A percentile compares a stretch with the other conserved stretches of the same genome.
phyloP scores from a whole-genome alignment of 2,329 filamentous ascomycete genomes.

The Calonectria multiphialidica region DNA sequence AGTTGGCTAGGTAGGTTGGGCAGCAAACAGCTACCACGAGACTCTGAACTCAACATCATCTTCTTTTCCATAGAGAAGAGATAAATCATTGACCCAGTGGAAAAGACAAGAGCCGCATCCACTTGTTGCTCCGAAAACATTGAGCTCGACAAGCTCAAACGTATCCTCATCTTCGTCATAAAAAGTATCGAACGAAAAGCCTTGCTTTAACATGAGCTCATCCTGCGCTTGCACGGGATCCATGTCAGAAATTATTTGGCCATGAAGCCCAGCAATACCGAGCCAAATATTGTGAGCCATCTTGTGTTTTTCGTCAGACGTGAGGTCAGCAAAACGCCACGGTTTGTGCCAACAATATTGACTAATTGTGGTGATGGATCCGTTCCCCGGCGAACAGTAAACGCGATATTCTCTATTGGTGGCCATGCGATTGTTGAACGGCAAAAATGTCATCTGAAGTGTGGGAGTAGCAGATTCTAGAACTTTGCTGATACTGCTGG shows the following conservation, averaged over 20 bases:
- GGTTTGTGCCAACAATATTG: conserved; percentile 19
- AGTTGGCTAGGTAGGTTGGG: no score
- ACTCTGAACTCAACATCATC: conserved; percentile 6
- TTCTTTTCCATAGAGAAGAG: conserved; percentile 49
- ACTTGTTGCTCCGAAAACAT: conserved; percentile 18
- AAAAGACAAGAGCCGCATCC: conserved; percentile 16
- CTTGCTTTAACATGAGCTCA: not conserved
- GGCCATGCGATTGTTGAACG: conserved; percentile 7
- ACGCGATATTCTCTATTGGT: conserved; percentile 6
- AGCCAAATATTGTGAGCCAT: conserved; percentile 26
- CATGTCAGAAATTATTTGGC: conserved; percentile 44
- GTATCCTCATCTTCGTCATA: not conserved
- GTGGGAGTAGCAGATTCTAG: conserved; percentile 28
- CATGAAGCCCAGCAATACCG: conserved; percentile 37
- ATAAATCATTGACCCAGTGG: conserved; percentile 43
- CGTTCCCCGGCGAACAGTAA: not conserved
- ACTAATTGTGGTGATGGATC: conserved; percentile 5
- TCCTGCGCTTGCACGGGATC: not conserved
- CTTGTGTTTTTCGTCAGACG: conserved; percentile 18
- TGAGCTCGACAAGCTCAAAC: conserved; percentile 1
- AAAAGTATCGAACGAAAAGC: conserved; percentile 14
- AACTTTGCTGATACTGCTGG: conserved; percentile 45
- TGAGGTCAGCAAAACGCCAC: conserved; percentile 12
- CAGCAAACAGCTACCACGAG: no score
- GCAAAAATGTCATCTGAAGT: not conserved